A percentile compares a stretch with the other conserved stretches of the same genome.
phyloP scores from a whole-genome alignment of 2,329 filamentous ascomycete species.

The Pseudogymnoascus verrucosus region DNA sequence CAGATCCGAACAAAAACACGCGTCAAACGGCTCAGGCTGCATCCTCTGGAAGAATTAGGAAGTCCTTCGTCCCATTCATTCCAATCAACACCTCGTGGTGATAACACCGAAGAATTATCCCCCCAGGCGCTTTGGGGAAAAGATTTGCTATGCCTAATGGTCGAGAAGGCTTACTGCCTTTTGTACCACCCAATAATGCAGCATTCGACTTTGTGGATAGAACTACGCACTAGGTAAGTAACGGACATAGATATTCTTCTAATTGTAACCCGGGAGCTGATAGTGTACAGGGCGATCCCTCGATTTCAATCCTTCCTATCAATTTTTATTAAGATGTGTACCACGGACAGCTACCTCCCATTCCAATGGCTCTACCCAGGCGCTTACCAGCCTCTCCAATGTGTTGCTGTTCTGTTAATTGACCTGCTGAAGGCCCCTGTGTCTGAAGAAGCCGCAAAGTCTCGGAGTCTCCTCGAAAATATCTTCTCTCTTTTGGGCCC shows the following conservation, averaged over 20 bases:
- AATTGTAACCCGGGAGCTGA: constrained; percentile 3
- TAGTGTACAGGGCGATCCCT: constrained; percentile 16
- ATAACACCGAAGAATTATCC: not conserved
- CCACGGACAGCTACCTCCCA: constrained; percentile 16
- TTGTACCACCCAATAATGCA: constrained; percentile 19
- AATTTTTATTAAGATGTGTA: constrained; percentile 20
- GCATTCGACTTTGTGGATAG: not conserved
- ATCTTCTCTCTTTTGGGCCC: constrained; percentile 13
- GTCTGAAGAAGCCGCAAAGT: constrained; percentile 17
- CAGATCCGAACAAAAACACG: not conserved
- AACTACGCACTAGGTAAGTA: constrained; percentile 4
- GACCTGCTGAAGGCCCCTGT: constrained; percentile 19
- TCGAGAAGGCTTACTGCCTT: constrained; percentile 20
- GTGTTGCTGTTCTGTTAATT: constrained; percentile 17
- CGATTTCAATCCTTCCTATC: constrained; percentile 21
- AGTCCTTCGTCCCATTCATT: not conserved
- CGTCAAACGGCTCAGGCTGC: not conserved
- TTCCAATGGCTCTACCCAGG: constrained; percentile 23
- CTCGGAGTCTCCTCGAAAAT: constrained; percentile 17
- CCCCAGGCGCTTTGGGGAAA: not conserved
- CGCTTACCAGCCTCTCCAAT: constrained; percentile 21
- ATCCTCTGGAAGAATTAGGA: not conserved
- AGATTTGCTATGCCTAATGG: constrained; percentile 18
- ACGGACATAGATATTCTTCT: constrained; percentile 5
- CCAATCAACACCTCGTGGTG: not conserved